A percentile compares a stretch with the other conserved stretches of the same genome.
phyloP scores from a whole-genome alignment of 2,329 filamentous ascomycete genomes.

The Fusarium marasasianum region DNA sequence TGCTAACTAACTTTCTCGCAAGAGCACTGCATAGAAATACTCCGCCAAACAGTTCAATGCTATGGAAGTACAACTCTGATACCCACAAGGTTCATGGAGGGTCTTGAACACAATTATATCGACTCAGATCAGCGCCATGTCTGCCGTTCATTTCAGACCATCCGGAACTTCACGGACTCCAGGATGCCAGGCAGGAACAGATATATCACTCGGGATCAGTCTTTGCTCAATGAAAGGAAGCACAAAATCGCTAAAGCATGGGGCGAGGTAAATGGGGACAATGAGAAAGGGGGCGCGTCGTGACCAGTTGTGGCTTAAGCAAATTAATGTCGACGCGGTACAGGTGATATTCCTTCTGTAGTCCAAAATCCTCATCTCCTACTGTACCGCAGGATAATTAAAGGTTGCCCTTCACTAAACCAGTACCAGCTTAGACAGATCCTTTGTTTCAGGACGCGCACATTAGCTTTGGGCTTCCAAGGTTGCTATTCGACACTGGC shows the following conservation, averaged over 20 bases:
- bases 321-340: no score
- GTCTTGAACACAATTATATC: neutral
- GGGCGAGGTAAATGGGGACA: neutral
- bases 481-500: neutral
- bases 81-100: neutral
- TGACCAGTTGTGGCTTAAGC: neutral
- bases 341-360: accelerated
- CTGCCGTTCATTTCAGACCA: neutral
- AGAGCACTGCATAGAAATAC: neutral
- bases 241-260: neutral
- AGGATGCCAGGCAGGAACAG: neutral
- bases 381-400: neutral
- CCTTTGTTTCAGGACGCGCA: neutral
- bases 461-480: neutral
- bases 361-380: neutral
- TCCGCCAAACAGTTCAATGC: neutral
- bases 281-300: neutral
- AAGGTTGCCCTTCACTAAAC: neutral
- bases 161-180: neutral
- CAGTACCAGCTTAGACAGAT: no score
- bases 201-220: neutral
- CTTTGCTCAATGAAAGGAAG: neutral
- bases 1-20: neutral
- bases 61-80: neutral
- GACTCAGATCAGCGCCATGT: neutral